Evolutionary conservation across 2,329 filamentous ascomycete genomes (phyloP).

Genomic region (Rasamsonia emersonii): DNA sequence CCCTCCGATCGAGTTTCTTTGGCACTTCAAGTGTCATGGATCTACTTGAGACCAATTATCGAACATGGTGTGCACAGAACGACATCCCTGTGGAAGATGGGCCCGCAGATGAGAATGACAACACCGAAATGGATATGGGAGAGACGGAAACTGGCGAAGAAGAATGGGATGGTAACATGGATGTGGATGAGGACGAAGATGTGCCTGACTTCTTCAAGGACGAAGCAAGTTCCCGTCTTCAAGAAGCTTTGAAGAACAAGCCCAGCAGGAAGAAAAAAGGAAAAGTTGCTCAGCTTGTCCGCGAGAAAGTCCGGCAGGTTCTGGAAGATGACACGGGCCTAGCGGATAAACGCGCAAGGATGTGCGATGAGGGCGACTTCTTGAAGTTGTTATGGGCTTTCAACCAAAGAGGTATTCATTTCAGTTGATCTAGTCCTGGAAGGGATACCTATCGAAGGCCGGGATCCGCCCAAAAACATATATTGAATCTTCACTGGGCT

Average conservation of each 20-base stretch:
- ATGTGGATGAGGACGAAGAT: conserved; percentile 49
- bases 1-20: conserved; percentile 70
- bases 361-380: conserved; percentile 92
- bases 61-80: conserved; percentile 82
- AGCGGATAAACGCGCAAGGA: conserved; percentile 69
- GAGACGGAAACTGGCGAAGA: conserved; percentile 27
- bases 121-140: conserved; percentile 28
- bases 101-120: conserved; percentile 25
- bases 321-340: conserved; percentile 72
- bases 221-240: conserved; percentile 25
- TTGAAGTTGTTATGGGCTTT: conserved; percentile 73
- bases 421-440: too few relatives aligned
- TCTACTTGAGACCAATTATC: conserved; percentile 81
- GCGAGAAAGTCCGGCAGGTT: conserved; percentile 77
- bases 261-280: conserved; percentile 64
- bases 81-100: conserved; percentile 69
- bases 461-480: too few relatives aligned
- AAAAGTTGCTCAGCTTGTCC: conserved; percentile 71
- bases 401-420: conserved; percentile 82
- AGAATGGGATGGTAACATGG: conserved; percentile 44
- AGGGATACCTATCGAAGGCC: too few relatives aligned
- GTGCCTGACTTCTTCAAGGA: conserved; percentile 80
- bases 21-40: conserved; percentile 63
- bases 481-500: conserved; percentile 21
- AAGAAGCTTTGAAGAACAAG: conserved; percentile 36